These are phyloP conservation scores for Cydonia oblonga DNA, from an alignment of 331 rosid genomes.

Conservation along the genomic window DNA sequence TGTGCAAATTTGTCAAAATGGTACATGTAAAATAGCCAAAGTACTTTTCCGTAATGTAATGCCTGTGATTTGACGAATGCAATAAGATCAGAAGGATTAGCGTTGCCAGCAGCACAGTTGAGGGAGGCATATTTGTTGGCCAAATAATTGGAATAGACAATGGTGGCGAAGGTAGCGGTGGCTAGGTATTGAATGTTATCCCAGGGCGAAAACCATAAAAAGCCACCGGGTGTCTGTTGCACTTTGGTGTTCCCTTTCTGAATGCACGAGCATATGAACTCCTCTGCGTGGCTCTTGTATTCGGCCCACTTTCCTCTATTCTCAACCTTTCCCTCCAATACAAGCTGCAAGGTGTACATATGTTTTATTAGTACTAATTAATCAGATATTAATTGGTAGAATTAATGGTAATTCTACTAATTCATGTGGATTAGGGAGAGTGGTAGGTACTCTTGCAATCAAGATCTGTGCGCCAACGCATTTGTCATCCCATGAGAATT, in stretches of 20 bases:
- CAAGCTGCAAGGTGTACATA: conserved; percentile 29
- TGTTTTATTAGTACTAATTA: no score
- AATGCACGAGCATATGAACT: conserved; percentile 37
- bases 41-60: not conserved
- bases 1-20: no score
- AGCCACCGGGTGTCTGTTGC: conserved; percentile 32
- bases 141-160: conserved; percentile 38
- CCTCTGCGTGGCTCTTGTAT: conserved; percentile 31
- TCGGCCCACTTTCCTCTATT: conserved; percentile 19
- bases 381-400: not conserved
- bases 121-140: conserved; percentile 2
- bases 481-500: conserved; percentile 47
- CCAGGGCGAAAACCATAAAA: conserved; percentile 36
- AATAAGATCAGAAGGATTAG: conserved; percentile 5
- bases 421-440: no score
- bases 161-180: conserved; percentile 31
- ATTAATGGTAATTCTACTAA: not conserved
- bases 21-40: not conserved
- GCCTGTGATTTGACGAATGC: conserved; percentile 17
- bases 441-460: conserved; percentile 27
- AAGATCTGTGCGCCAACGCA: conserved; percentile 37
- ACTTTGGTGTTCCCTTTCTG: conserved; percentile 23
- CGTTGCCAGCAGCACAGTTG: conserved; percentile 5
- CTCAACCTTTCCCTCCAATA: conserved; percentile 24
- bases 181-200: conserved; percentile 41